phyloP scores from a whole-genome alignment of 441 rosid species.

The Adansonia madagascariensis region DNA sequence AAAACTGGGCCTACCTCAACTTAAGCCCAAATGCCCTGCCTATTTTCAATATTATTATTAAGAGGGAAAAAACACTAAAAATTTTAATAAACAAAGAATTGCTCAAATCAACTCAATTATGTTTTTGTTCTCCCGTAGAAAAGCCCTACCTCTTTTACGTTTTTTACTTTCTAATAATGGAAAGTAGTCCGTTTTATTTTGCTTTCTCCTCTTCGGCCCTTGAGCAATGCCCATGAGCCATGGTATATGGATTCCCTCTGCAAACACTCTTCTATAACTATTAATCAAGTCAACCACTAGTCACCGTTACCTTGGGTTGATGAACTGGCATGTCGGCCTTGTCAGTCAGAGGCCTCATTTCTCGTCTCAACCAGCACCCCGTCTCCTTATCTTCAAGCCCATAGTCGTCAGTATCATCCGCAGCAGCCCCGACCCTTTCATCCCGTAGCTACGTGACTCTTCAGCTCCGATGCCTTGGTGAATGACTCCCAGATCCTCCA shows the following conservation, averaged over 20 bases:
- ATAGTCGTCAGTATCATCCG: not conserved
- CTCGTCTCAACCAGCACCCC: conserved; percentile 51
- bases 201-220: not conserved
- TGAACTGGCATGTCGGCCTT: conserved; percentile 56
- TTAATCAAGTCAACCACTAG: not conserved
- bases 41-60: too few relatives aligned
- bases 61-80: too few relatives aligned
- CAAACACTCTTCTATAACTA: not conserved
- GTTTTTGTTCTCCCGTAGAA: too few relatives aligned
- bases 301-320: not conserved
- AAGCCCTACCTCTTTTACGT: too few relatives aligned
- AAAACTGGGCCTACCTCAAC: not conserved
- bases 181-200: not conserved
- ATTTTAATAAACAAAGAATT: too few relatives aligned
- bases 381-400: conserved; percentile 29
- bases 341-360: conserved; percentile 71
- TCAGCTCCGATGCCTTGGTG: conserved; percentile 44
- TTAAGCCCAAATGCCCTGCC: not conserved
- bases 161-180: too few relatives aligned
- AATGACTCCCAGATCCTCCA: conserved; percentile 43
- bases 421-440: conserved; percentile 20
- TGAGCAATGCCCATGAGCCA: not conserved
- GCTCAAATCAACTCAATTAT: too few relatives aligned
- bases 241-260: not conserved
- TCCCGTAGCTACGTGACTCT: conserved; percentile 43